Percentiles rank a stretch among this genome's conserved stretches.
Conservation (phyloP, 176 grass and related monocot genomes). For the Musa itinerans region DNA sequence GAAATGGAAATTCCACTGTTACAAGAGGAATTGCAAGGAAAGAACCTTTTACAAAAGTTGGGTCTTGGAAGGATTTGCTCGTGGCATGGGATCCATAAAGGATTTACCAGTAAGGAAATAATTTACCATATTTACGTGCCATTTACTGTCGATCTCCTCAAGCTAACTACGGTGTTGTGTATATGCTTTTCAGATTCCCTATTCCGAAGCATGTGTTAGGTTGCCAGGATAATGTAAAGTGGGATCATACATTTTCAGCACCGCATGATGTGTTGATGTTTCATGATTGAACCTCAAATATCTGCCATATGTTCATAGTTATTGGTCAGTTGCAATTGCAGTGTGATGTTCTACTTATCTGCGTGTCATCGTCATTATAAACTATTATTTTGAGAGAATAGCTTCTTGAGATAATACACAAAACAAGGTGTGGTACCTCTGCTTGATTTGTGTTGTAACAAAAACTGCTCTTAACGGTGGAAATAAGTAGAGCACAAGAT, state of each 20-base stretch:
- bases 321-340: background rate
- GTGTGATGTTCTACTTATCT: background rate
- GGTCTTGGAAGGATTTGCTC: slow-evolving; percentile 40
- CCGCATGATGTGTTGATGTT: background rate
- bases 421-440: background rate
- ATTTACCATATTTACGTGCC: background rate
- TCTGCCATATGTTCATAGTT: background rate
- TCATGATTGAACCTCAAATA: background rate
- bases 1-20: slow-evolving; percentile 38
- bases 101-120: background rate
- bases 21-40: slow-evolving; percentile 38
- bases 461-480: background rate
- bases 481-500: background rate
- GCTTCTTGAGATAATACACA: background rate
- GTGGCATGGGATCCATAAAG: slow-evolving; percentile 33
- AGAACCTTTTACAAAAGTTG: slow-evolving; percentile 31
- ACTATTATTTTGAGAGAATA: background rate
- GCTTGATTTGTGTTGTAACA: background rate
- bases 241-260: background rate
- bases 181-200: background rate
- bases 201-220: background rate
- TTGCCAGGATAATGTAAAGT: background rate
- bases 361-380: background rate
- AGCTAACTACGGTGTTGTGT: background rate
- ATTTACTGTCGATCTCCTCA: background rate